Percentiles rank a stretch among this genome's conserved stretches.
Conservation (phyloP, 441 rosid species). For the Pelargonium fulgidum region DNA sequence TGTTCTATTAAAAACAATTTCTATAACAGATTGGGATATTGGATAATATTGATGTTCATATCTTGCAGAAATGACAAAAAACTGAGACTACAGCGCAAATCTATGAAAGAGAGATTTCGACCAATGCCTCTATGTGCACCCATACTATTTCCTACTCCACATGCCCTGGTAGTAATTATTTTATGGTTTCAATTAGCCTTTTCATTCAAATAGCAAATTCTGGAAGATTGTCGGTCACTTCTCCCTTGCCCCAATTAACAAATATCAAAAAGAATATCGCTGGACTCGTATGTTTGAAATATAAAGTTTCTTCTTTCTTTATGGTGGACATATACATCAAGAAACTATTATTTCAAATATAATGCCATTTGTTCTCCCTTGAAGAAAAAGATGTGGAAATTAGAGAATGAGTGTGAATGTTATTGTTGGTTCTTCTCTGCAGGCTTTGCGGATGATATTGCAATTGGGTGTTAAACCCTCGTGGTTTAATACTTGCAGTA, state of each 20-base stretch:
- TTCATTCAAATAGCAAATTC: neutral
- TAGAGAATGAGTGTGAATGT: constrained; percentile 14
- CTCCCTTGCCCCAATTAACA: neutral
- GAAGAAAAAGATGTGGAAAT: constrained; percentile 15
- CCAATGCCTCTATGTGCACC: constrained; percentile 93
- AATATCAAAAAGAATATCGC: neutral
- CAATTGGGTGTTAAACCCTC: constrained; percentile 94
- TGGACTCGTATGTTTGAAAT: neutral
- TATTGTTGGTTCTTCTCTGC: constrained; percentile 24
- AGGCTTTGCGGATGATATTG: constrained; percentile 95
- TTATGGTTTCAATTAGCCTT: constrained; percentile 6
- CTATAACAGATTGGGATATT: neutral
- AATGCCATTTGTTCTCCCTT: constrained; percentile 1
- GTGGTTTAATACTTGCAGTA: constrained; percentile 89
- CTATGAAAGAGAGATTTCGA: constrained; percentile 79
- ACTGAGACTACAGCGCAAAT: constrained; percentile 35
- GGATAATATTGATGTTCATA: constrained; percentile 19
- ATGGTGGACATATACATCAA: neutral
- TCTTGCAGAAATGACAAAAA: constrained; percentile 61
- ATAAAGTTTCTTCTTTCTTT: neutral
- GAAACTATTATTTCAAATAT: constrained; percentile 8
- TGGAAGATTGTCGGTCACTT: neutral
- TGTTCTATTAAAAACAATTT: neutral
- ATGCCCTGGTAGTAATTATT: constrained; percentile 65
- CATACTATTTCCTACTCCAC: constrained; percentile 75